Evolutionary conservation across 1,139 yeast species (phyloP), one percentile per base, ranked within the genome.

Genomic region (Nadsonia commutata): DNA sequence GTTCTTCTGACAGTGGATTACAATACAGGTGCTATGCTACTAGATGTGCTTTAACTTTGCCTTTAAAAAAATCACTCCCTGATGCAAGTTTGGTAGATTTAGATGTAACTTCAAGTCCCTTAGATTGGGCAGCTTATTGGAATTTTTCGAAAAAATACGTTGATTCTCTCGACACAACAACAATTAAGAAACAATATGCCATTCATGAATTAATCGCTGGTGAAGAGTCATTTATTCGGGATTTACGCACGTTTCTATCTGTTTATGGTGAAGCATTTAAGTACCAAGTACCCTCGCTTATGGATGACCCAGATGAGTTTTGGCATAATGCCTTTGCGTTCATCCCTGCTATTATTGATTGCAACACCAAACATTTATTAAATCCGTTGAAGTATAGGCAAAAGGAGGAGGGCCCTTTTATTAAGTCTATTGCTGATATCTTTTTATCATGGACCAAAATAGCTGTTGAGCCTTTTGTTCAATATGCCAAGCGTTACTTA

Each of bases 181-280:
- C 33, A 42, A 67, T 80, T 9, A 77, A 76, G 54, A 69, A 79
- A 36, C 95, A 85, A 56, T 80, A 84, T 43, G 76, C 79, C 42
- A 72, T 84, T 4, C 88, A 81, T 59, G 95, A 85, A 56, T 63
- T 84, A 40, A 73, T 85, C 31, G 69, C 79, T 45, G 74, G 78
- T 43, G 95, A 84, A 51, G 86, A 80, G 51, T 72, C 76, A n/a
- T 81, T 80, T 46, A 71, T 83, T 22, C 76, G 74, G 45, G 71
- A 85, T 54, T 79, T 88, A 2, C 68, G 70, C 49, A 75, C 82
- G 6, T 79, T 83, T 47, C 67, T 80, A 2, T 73, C 74, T 52
- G 67, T 78, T 51, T 62, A 77, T 65, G 66, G 80, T 41, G 66
- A 65, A 47, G 52, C 69, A 47, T 61, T 70, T 57, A 52, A 69